A percentile compares a stretch with the other conserved stretches of the same genome.
Evolutionary conservation across 768 basidiomycete genomes (phyloP).

Genomic region (Tricholoma saponaceum): DNA sequence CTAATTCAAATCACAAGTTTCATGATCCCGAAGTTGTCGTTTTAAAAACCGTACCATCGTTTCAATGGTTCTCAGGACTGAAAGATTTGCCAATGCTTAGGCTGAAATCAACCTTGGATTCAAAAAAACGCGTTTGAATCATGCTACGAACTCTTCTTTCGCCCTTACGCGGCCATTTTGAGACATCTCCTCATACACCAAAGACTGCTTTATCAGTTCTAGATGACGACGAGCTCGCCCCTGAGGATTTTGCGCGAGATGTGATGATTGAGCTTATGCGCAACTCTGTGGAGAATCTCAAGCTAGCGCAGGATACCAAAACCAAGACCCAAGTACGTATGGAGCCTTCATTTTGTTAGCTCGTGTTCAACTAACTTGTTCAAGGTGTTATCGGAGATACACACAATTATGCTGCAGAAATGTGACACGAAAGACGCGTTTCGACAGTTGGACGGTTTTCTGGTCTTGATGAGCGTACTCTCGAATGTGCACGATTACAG

Average conservation of each 20-base stretch:
- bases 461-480: conserved; percentile 68
- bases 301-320: conserved; percentile 44
- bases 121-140: background rate
- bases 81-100: background rate
- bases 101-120: background rate
- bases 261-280: conserved; percentile 70
- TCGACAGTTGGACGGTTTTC: conserved; percentile 78
- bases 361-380: background rate
- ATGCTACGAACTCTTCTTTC: conserved; percentile 62
- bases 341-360: background rate
- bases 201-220: conserved; percentile 14
- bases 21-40: too few species aligned
- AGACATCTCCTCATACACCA: conserved; percentile 33
- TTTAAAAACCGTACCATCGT: too few species aligned
- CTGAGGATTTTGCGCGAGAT: conserved; percentile 73
- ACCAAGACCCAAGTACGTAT: conserved; percentile 50
- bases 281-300: conserved; percentile 65
- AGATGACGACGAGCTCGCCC: conserved; percentile 42
- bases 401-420: conserved; percentile 64
- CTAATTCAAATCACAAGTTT: too few species aligned
- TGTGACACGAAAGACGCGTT: conserved; percentile 68
- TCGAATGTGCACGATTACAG: conserved; percentile 47
- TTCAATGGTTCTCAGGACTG: too few species aligned
- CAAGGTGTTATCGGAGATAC: conserved; percentile 64
- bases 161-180: conserved; percentile 54